Evolutionary conservation across 176 grass and related monocot species (phyloP), one percentile per base, ranked within the genome.

Genomic region (Alloteropsis semialata): DNA sequence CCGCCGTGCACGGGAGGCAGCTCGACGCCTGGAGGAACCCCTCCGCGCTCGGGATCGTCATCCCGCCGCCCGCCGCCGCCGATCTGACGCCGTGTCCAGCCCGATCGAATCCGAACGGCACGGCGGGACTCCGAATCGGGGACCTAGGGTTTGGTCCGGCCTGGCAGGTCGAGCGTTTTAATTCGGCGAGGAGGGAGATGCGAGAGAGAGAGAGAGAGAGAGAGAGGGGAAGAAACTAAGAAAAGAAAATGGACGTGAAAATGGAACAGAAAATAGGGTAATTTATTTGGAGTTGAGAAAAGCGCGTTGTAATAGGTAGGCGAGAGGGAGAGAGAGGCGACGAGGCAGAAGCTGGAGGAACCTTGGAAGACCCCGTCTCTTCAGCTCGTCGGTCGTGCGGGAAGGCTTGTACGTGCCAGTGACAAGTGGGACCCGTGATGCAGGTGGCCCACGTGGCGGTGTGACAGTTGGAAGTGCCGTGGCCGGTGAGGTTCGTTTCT

Each of bases 11-110:
- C 18, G 97, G 97, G 32, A 99, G 84, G 85, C 91, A 94, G 88
- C 97, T 96, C 37, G 56, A 84, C 37, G 65, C 71, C 43, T 84
- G 41, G 25, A 94, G 89, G 83, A 99, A 92, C 18, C 85, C 93
- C 28, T 92, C 89, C 48, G 83, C 89, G 85, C 85, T 94, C 11
- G 93, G 78, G 55, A 96, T 94, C 85, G 97, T 99, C 97, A 99
- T 99, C 54, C 37, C 61, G 27, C 46, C 42, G 49, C 38, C 74
- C n/a, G 45, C 41, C 50, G 24, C 43, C 39, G 49, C 46, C 75
- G 50, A 74, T 74, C 62, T 42, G 74, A 71, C 45, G 8, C 56
- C 27, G 66, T 75, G 25, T 22, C 43, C 15, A 25, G 46, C 22
- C 33, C 63, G 48, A 69, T 61, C 28, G 42, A 82, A 60, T 48